Conservation (phyloP, 164 flowering plant genomes). For the Houttuynia cordata region DNA sequence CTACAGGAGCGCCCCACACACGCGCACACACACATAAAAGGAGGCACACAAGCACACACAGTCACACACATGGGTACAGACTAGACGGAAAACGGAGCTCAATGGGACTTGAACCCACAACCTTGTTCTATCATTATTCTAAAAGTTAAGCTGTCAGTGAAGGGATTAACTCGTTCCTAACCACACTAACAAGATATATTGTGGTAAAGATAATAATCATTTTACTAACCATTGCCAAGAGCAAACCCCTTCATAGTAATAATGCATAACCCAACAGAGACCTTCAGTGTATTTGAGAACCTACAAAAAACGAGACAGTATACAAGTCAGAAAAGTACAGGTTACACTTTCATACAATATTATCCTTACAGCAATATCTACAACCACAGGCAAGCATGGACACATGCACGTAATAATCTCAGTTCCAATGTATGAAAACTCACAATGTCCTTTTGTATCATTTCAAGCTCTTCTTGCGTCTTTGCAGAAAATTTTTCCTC, state of each 20-base stretch:
- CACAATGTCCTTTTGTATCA: conserved; percentile 77
- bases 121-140: too few relatives aligned
- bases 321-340: conserved; percentile 1
- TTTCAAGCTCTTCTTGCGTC: conserved; percentile 59
- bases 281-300: conserved; percentile 81
- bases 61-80: too few relatives aligned
- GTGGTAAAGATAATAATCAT: too few relatives aligned
- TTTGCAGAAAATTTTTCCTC: conserved; percentile 77
- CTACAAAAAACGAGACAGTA: conserved; percentile 18
- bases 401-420: neutral
- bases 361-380: neutral
- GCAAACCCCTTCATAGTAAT: conserved; percentile 99
- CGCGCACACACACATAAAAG: too few relatives aligned
- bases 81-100: too few relatives aligned
- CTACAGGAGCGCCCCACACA: too few relatives aligned
- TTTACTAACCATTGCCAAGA: conserved; percentile 90
- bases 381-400: neutral
- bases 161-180: too few relatives aligned
- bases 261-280: conserved; percentile 96
- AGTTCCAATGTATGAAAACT: conserved; percentile 18
- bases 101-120: too few relatives aligned
- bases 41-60: too few relatives aligned
- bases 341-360: neutral
- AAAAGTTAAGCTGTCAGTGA: too few relatives aligned
- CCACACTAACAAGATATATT: neutral